Percentiles rank a stretch among this genome's conserved stretches.
phyloP scores from a whole-genome alignment of 768 basidiomycete species.

The Tulasnella calospora region DNA sequence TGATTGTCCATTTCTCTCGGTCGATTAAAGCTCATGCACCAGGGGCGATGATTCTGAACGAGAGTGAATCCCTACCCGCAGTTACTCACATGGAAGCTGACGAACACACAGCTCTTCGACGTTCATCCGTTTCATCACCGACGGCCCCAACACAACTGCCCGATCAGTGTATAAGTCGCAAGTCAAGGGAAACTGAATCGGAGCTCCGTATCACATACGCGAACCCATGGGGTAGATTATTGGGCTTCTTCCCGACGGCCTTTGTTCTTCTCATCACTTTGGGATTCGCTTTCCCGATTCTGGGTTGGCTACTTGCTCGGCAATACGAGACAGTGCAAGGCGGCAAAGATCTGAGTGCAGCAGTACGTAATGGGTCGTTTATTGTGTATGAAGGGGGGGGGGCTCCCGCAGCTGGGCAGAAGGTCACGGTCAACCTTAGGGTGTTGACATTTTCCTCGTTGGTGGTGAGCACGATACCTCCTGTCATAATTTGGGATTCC shows the following conservation, averaged over 20 bases:
- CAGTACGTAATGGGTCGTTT: neutral
- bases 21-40: too few relatives aligned
- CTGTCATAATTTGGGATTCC: neutral
- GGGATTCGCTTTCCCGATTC: neutral
- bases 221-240: neutral
- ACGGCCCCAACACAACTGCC: neutral
- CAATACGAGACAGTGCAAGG: neutral
- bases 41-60: too few relatives aligned
- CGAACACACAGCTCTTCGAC: neutral
- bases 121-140: neutral
- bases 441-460: neutral
- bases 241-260: neutral
- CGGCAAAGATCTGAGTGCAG: neutral
- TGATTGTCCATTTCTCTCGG: too few relatives aligned
- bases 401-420: neutral
- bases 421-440: neutral
- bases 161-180: neutral
- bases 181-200: neutral
- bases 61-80: too few relatives aligned
- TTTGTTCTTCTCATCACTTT: neutral
- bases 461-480: neutral
- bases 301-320: neutral
- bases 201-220: neutral
- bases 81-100: neutral
- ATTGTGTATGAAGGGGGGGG: neutral